Conservation (phyloP, 140 eudicot species). For the Ambrosia hybrid region DNA sequence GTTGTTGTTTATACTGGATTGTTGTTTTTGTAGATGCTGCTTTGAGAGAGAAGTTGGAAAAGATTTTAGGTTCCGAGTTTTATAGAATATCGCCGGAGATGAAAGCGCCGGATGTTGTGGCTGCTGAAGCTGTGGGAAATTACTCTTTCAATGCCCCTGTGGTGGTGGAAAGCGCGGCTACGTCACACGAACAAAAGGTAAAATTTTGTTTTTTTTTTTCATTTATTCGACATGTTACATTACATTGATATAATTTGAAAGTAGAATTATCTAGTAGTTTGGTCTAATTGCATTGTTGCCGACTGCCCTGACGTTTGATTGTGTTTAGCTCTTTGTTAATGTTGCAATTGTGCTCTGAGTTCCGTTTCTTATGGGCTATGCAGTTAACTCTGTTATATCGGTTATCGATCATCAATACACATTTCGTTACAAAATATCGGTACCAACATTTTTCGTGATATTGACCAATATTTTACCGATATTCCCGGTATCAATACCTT, state of each 20-base stretch:
- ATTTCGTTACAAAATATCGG: no score
- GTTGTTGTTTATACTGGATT: neutral
- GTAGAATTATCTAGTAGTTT: neutral
- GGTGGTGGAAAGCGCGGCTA: constrained; percentile 46
- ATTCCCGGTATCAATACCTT: no score
- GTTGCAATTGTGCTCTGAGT: constrained; percentile 1
- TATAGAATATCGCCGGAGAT: constrained; percentile 67
- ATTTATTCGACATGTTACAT: neutral
- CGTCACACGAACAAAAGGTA: constrained; percentile 57
- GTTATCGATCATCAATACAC: no score
- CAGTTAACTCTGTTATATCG: no score
- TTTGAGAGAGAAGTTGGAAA: constrained; percentile 67
- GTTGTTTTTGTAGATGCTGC: constrained; percentile 56
- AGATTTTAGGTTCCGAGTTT: constrained; percentile 71
- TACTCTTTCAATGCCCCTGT: constrained; percentile 59
- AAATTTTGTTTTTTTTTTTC: neutral
- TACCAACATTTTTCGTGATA: no score
- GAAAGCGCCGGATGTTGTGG: constrained; percentile 73
- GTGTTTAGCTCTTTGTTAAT: neutral
- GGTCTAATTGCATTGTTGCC: constrained; percentile 2
- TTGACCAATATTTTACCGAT: no score
- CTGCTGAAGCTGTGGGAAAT: constrained; percentile 70
- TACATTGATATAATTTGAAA: neutral
- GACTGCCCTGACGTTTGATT: neutral
- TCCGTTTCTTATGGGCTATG: no score